Base-by-base conservation (phyloP, 2,329 filamentous ascomycete genomes). In the Aureobasidium melanogenum region DNA sequence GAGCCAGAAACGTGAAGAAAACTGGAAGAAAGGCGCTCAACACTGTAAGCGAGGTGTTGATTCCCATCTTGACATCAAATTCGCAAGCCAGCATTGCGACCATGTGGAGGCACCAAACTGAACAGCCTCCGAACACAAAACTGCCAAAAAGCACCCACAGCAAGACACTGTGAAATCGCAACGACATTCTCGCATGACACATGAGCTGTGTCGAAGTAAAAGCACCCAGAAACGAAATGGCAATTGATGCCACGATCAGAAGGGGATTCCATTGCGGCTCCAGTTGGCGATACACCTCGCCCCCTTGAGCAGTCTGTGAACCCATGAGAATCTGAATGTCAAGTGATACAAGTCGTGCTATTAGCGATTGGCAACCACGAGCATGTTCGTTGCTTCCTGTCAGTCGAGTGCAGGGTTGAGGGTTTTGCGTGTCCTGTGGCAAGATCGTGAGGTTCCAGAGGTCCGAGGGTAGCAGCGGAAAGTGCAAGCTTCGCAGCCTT, bases 141-240 rank as follows among this genome's bases (percentile, higher is more conserved):
- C 68, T 70, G 8, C 67, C 68, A 10, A 70, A 62, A 12, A 68
- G 62, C 3, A 67, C 67, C 70, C 70, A 72, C 10, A 71, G 62
- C 24, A 71, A 60, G 3, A 72, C 67, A 43, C 66, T 67, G 12
- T 65, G 66, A 32, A 71, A 66, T 38, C 67, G 64, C 28, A 68
- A 56, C 5, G 69, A 70, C 47, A 68, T 68, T 10, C 68, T 63
- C 24, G 70, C 70, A 60, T 72, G 70, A 60, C 69, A 71, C 67
- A 71, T 69, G 58, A 72, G 66, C 51, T 72, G 70, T 12, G 70
- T 71, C 7, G 70, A 68, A 4, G 70, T 72, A 52, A 72, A 72
- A 26, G 69, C 68, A 15, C 70, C 70, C 2, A 72, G 63, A 6
- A 72, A 67, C 2, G 69, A 71, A 24, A 72, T 68, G 26, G 68